Evolutionary conservation across 371 early-diverging fungal genomes (phyloP).

Genomic region (Haplosporangium sp.): DNA sequence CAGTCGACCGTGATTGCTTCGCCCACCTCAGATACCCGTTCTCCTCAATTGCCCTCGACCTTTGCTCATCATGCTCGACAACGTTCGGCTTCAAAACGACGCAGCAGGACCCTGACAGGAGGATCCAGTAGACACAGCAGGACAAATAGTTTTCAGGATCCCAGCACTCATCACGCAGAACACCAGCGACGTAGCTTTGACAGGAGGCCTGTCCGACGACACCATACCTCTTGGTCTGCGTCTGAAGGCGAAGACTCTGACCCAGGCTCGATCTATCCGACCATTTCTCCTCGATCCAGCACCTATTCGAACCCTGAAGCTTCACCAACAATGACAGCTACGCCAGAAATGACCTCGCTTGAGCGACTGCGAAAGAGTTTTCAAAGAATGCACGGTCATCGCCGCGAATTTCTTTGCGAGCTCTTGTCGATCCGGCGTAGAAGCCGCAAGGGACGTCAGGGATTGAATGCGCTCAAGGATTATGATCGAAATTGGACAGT

Average conservation of each 20-base stretch:
- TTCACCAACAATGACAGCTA: slow-evolving; percentile 10
- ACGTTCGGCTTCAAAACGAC: slow-evolving; percentile 28
- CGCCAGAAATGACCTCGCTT: slow-evolving; percentile 50
- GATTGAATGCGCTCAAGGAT: slow-evolving; percentile 52
- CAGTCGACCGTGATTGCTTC: slow-evolving; percentile 28
- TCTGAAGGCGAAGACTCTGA: slow-evolving; percentile 54
- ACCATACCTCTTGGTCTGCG: slow-evolving; percentile 52
- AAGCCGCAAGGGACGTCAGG: slow-evolving; percentile 52
- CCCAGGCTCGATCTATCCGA: slow-evolving; percentile 18
- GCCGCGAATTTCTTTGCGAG: slow-evolving; percentile 57
- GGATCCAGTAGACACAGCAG: slow-evolving; percentile 32
- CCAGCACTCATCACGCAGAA: slow-evolving; percentile 12
- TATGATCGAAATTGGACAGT: slow-evolving; percentile 58
- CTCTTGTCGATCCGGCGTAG: slow-evolving; percentile 56
- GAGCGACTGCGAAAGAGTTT: slow-evolving; percentile 53
- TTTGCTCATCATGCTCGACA: slow-evolving; percentile 35
- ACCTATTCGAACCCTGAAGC: slow-evolving; percentile 23
- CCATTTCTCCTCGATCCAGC: slow-evolving; percentile 42
- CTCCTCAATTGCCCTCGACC: slow-evolving; percentile 29
- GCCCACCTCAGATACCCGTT: slow-evolving; percentile 21
- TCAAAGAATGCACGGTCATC: slow-evolving; percentile 56
- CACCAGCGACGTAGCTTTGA: slow-evolving; percentile 9
- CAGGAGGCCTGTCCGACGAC: slow-evolving; percentile 37
- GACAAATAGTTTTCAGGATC: slow-evolving; percentile 39
- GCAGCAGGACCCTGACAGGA: slow-evolving; percentile 27